Percentiles rank a stretch among this genome's conserved stretches.
These are phyloP conservation scores for Fusarium sp. DNA, from an alignment of 2,329 filamentous ascomycete species.

Conservation along the genomic window DNA sequence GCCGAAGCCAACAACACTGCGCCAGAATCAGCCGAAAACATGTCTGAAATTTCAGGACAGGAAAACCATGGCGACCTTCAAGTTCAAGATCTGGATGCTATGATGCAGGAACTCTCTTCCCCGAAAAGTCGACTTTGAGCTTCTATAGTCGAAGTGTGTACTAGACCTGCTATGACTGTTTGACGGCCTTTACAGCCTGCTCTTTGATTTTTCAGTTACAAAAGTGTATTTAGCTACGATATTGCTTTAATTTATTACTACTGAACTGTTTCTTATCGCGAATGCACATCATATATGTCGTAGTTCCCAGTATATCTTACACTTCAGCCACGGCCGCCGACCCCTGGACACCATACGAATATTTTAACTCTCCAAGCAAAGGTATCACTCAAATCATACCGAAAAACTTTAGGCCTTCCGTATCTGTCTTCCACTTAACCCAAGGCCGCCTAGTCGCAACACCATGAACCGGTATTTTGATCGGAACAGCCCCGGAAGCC, in stretches of 20 bases:
- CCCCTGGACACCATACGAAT: not conserved
- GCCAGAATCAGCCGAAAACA: not conserved
- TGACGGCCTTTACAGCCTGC: not conserved
- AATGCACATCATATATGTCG: not conserved
- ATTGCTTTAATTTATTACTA: not conserved
- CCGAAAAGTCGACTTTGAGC: not conserved
- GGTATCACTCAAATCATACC: accelerated
- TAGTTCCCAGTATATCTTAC: not conserved
- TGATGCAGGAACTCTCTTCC: not conserved
- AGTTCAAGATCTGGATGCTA: not conserved
- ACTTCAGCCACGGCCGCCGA: not conserved
- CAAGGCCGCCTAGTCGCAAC: not conserved
- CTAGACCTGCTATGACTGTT: not conserved
- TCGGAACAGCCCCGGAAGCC: not conserved
- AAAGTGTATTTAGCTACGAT: accelerated
- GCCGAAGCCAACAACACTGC: not conserved
- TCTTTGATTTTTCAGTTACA: no score
- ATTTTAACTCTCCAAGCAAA: not conserved
- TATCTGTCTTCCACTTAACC: no score
- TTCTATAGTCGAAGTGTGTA: not conserved
- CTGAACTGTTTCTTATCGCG: not conserved
- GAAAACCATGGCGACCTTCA: not conserved
- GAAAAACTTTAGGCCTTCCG: not conserved
- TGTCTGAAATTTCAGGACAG: not conserved
- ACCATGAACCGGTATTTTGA: not conserved